A percentile compares a stretch with the other conserved stretches of the same genome.
These are phyloP conservation scores for Globisporangium middletonii DNA, from an alignment of 352 stramenopile genomes.

Conservation along the genomic window DNA sequence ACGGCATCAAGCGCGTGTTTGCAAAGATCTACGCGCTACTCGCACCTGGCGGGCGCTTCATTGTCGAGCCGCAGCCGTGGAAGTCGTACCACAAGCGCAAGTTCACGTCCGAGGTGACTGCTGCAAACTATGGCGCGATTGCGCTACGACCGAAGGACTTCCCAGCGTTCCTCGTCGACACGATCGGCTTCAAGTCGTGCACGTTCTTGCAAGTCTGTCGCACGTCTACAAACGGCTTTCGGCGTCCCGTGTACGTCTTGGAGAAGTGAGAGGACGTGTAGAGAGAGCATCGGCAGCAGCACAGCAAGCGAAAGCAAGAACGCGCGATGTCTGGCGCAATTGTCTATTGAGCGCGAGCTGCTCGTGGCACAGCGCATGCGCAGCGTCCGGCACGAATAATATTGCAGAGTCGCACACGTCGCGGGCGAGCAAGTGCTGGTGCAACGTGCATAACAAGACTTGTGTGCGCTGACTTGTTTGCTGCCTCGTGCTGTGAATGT, in stretches of 20 bases:
- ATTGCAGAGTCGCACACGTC: too few relatives aligned
- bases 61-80: conserved; percentile 85
- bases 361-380: too few relatives aligned
- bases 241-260: conserved; percentile 69
- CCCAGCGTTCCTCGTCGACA: conserved; percentile 41
- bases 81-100: conserved; percentile 87
- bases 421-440: background rate
- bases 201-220: conserved; percentile 71
- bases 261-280: conserved; percentile 27
- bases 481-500: background rate
- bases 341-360: too few relatives aligned
- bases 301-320: background rate
- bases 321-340: too few relatives aligned
- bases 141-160: conserved; percentile 74
- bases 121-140: conserved; percentile 65
- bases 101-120: conserved; percentile 73
- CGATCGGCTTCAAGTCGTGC: conserved; percentile 58
- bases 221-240: conserved; percentile 71
- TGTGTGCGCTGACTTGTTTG: too few relatives aligned
- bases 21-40: conserved; percentile 56
- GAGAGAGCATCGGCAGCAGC: background rate
- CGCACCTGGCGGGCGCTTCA: conserved; percentile 50
- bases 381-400: too few relatives aligned
- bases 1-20: conserved; percentile 77
- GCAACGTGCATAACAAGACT: too few relatives aligned